Conservation (phyloP, 2,329 filamentous ascomycete genomes). For the Fusarium agapanthi region DNA sequence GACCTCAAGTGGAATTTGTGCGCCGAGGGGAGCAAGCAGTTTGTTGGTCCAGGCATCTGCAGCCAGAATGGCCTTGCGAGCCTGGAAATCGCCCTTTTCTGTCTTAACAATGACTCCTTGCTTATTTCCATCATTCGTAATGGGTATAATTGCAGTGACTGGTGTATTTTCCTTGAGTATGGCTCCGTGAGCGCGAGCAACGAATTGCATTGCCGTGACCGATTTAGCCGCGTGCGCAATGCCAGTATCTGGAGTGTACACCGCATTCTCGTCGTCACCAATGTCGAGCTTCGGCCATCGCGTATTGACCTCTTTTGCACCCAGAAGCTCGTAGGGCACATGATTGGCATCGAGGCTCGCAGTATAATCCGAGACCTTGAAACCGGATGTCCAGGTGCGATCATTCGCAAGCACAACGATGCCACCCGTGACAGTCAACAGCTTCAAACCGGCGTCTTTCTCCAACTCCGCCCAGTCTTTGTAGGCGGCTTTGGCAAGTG, state of each 20-base stretch:
- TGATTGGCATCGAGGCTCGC: not conserved
- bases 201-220: not conserved
- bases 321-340: not conserved
- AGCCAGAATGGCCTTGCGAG: not conserved
- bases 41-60: slow-evolving; percentile 8
- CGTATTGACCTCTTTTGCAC: not conserved
- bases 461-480: slow-evolving; percentile 1
- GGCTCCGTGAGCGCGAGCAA: not conserved
- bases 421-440: not conserved
- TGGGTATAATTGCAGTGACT: not conserved
- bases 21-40: not conserved
- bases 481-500: not conserved
- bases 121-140: not conserved
- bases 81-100: not conserved
- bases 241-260: slow-evolving; percentile 1
- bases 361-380: not conserved
- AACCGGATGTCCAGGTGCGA: not conserved
- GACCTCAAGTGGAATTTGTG: not conserved
- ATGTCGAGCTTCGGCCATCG: not conserved
- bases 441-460: not conserved
- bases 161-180: not conserved
- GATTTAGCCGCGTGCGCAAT: slow-evolving; percentile 1
- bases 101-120: not conserved
- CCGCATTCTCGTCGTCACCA: not conserved
- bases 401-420: not conserved